Evolutionary conservation across 176 grass and related monocot species (phyloP).

Genomic region (Poa pratensis): DNA sequence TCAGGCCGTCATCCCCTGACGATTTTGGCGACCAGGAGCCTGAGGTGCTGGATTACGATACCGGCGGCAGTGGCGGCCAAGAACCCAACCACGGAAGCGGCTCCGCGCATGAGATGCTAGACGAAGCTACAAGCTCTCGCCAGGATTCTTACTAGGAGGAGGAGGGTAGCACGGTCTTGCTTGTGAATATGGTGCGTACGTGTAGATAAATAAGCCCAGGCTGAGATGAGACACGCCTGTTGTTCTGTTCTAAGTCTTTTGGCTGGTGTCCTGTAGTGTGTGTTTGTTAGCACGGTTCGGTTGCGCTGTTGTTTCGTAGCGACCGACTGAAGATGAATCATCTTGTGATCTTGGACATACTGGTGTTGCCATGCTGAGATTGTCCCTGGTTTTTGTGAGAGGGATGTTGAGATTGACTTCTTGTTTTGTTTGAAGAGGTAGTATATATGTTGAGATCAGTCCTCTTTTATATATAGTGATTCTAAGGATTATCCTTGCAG

Average conservation of each 20-base stretch:
- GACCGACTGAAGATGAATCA: neutral
- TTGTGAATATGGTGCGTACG: neutral
- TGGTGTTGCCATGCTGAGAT: neutral
- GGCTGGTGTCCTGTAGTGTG: neutral
- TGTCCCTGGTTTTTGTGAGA: neutral
- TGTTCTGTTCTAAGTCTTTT: conserved; percentile 1
- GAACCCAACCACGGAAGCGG: conserved; percentile 35
- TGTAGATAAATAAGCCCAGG: conserved; percentile 45
- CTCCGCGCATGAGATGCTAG: conserved; percentile 1
- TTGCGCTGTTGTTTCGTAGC: neutral
- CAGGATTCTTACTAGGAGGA: neutral
- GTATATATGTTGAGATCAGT: neutral
- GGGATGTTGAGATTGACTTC: neutral
- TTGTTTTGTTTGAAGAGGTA: neutral
- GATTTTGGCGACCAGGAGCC: conserved; percentile 1
- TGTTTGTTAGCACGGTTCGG: neutral
- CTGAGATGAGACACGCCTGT: neutral
- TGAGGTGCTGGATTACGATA: conserved; percentile 36
- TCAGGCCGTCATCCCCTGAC: neutral
- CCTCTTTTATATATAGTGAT: neutral
- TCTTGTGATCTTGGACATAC: neutral
- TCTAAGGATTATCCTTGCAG: neutral
- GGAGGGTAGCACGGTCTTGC: neutral
- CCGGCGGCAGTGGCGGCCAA: neutral
- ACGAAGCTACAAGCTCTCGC: neutral